Conservation (phyloP, 164 flowering plant species). For the Piper longum region DNA sequence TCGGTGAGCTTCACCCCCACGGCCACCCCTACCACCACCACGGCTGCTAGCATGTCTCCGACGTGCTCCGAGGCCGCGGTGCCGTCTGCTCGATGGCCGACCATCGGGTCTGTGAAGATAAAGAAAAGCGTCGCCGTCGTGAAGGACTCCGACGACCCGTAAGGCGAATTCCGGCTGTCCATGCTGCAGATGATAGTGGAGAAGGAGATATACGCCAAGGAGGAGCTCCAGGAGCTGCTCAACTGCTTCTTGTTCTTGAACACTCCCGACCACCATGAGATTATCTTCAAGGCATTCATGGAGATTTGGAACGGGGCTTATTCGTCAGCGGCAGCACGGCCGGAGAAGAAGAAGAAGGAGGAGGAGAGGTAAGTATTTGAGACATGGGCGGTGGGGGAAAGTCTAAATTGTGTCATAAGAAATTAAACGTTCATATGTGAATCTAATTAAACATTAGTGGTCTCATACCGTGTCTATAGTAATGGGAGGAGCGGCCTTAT, state of each 20-base stretch:
- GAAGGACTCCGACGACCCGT: slow-evolving; percentile 56
- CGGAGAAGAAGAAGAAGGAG: not conserved
- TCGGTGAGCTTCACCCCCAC: not conserved
- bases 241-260: slow-evolving; percentile 46
- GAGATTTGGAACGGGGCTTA: slow-evolving; percentile 1
- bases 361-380: not conserved
- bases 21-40: not conserved
- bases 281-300: slow-evolving; percentile 35
- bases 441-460: no score
- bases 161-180: slow-evolving; percentile 44
- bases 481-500: no score
- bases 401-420: no score
- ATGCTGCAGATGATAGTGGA: slow-evolving; percentile 68
- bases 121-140: slow-evolving; percentile 44
- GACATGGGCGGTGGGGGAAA: no score
- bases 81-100: not conserved
- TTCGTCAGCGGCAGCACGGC: not conserved
- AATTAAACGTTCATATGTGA: no score
- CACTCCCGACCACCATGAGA: slow-evolving; percentile 37
- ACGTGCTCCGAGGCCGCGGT: not conserved
- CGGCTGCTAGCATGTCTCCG: not conserved
- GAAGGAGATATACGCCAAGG: slow-evolving; percentile 36
- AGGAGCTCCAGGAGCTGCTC: slow-evolving; percentile 45
- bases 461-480: no score
- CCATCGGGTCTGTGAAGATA: slow-evolving; percentile 12